Base-by-base conservation (phyloP, 495 filamentous ascomycete genomes). In the Penicillium longicatenatum region DNA sequence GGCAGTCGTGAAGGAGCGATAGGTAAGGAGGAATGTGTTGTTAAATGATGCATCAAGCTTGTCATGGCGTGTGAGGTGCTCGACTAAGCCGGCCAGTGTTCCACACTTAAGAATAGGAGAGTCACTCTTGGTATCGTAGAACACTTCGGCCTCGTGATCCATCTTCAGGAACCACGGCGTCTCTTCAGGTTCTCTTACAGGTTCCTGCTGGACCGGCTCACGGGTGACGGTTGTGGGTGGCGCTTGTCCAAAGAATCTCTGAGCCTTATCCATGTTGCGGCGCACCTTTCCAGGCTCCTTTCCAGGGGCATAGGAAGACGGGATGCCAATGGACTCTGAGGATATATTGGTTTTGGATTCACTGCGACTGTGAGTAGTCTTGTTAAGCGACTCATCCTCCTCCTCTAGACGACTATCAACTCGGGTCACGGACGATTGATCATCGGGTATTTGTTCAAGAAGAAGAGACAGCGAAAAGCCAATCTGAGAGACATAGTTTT, bases 1-100 rank as follows among this genome's bases (percentile, higher is more conserved):
- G 8, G 93, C 94, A 12, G 86, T 85, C 0, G 95, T 98, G 65
- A 98, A 98, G 2, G 94, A 98, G 52, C 89, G 84, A 69, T 98
- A 98, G 4, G 95, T 98, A 35, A 98, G 83, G 16, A 98, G 85
- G 83, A 98, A 98, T 7, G 94, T 98, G 65, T 91, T 93, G 77
- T 97, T 98, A 72, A 98, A 98, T 55, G 80, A 89, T n/a, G 91
- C 87, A 69, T 98, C 95, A 3, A 96, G 84, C 67, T 91, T 92
- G 77, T 98, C 94, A 66, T 98, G 94, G 39, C 94, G 85, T 16
- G 94, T 98, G 50, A 98, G 77, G 67, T 97, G 93, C 71, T 98
- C 94, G n/a, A 98, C 95, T 63, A 98, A 73, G 9, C 89, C 95
- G 35, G 89, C 79, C 37, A 98, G 73, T 17, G 93, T 94, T 50